Evolutionary conservation across 495 filamentous ascomycete genomes (phyloP), one percentile per base, ranked within the genome.

Genomic region (Umbilicaria muhlenbergii): DNA sequence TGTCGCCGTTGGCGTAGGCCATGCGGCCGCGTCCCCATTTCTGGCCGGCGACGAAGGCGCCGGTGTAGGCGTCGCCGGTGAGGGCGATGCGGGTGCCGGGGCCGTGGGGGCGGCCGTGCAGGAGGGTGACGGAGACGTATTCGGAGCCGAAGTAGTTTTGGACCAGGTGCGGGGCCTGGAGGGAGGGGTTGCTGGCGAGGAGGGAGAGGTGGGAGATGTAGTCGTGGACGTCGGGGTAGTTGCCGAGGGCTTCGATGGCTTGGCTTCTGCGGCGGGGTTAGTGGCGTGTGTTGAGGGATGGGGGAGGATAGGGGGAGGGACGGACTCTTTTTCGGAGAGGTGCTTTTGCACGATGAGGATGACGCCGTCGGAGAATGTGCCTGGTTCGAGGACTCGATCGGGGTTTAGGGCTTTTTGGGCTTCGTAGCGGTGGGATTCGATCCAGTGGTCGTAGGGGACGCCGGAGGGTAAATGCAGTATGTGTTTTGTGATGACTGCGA

Each of bases 1-100:
- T 71, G 51, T 82, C 75, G 15, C 76, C 73, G 40, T 70, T 76
- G 2, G 72, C 71, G 56, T 75, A 80, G 18, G 66, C 65, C 63
- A 78, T 71, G 32, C 56, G 62, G 31, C 78, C 78, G 38, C 70
- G 63, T 24, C 69, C 66, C 32, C 60, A 55, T 39, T 73, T 70
- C 19, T 62, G 58, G 48, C 65, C 66, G 24, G 70, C 61, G 43
- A 66, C 49, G 46, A 78, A 80, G 31, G 64, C 51, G 16, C 78
- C 78, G 5, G 52, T 57, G 56, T 80, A 81, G 13, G 60, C 61
- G 34, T 72, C 69, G 42, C 71, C 76, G 24, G 61, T 67, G 43
- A 65, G 60, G 16, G 69, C 66, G 38, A 78, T 66, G 51, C 69
- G 68, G 34, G 62, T 72, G 39, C 75, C 71, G 2, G 24, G 24